Evolutionary conservation across 2,329 filamentous ascomycete species (phyloP).

Genomic region (Neofusicoccum sp.): DNA sequence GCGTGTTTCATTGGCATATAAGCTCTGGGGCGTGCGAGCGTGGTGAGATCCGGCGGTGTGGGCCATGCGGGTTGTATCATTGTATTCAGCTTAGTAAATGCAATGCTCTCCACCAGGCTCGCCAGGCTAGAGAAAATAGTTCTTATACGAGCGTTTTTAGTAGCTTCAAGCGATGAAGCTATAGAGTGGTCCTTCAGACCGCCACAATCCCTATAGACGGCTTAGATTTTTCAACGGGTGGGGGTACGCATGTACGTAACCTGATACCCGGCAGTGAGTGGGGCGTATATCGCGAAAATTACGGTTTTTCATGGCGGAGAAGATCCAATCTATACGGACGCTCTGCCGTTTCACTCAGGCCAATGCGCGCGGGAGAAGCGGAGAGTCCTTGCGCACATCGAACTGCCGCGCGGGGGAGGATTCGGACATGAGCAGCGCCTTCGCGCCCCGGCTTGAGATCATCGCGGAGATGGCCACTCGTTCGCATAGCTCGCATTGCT

Average conservation of each 20-base stretch:
- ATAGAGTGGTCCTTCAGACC: too few species aligned
- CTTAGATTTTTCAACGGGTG: too few species aligned
- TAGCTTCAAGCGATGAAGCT: too few species aligned
- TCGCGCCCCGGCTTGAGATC: not conserved
- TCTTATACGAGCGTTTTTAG: too few species aligned
- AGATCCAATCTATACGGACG: not conserved
- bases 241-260: too few species aligned
- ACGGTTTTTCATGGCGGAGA: not conserved
- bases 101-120: not conserved
- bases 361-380: not conserved
- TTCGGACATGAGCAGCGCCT: not conserved
- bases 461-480: not conserved
- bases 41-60: not conserved
- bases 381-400: conserved; percentile 5
- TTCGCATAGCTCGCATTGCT: not conserved
- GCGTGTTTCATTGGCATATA: not conserved
- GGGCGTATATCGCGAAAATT: not conserved
- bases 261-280: not conserved
- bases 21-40: not conserved
- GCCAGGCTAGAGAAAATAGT: too few species aligned
- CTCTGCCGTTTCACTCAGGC: not conserved
- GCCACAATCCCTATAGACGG: too few species aligned
- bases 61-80: not conserved
- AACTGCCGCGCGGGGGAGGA: not conserved
- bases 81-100: not conserved